Conservation (phyloP, 768 basidiomycete genomes). For the Paxillus rubicundulus region DNA sequence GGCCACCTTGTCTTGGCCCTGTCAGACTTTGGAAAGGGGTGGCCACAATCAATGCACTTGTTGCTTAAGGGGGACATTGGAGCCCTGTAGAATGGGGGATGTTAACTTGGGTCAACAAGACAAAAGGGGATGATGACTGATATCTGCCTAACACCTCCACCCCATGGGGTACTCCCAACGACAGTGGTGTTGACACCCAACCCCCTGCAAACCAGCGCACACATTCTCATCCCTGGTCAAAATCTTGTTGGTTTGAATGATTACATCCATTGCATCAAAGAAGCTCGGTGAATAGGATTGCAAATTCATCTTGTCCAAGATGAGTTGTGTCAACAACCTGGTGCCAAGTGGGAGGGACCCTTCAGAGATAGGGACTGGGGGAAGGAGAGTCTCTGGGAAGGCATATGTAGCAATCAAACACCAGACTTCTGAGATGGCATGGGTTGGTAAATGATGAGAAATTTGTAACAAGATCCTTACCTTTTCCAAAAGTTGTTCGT, state of each 20-base stretch:
- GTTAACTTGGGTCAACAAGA: no score
- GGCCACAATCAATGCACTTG: no score
- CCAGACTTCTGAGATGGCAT: slow-evolving; percentile 94
- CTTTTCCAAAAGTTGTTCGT: slow-evolving; percentile 42
- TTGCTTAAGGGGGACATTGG: no score
- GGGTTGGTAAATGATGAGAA: slow-evolving; percentile 17
- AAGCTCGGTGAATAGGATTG: slow-evolving; percentile 89
- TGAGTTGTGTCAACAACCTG: slow-evolving; percentile 78
- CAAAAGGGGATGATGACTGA: no score
- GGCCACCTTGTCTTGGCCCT: no score
- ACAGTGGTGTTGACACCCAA: slow-evolving; percentile 77
- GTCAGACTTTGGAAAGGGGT: no score
- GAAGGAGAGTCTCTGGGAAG: slow-evolving; percentile 76
- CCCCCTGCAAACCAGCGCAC: slow-evolving; percentile 84
- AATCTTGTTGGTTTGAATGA: slow-evolving; percentile 85
- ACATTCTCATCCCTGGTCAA: slow-evolving; percentile 93
- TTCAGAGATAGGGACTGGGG: slow-evolving; percentile 65
- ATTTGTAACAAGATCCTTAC: slow-evolving; percentile 23
- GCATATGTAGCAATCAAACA: slow-evolving; percentile 79
- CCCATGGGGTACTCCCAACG: slow-evolving; percentile 83
- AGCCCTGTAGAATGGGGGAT: no score
- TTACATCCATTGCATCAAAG: slow-evolving; percentile 89
- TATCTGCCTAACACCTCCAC: slow-evolving; percentile 81
- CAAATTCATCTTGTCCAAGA: slow-evolving; percentile 91
- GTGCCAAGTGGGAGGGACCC: slow-evolving; percentile 76